Conservation (phyloP, 2,329 filamentous ascomycete genomes). For the Venturiaceae sp. region DNA sequence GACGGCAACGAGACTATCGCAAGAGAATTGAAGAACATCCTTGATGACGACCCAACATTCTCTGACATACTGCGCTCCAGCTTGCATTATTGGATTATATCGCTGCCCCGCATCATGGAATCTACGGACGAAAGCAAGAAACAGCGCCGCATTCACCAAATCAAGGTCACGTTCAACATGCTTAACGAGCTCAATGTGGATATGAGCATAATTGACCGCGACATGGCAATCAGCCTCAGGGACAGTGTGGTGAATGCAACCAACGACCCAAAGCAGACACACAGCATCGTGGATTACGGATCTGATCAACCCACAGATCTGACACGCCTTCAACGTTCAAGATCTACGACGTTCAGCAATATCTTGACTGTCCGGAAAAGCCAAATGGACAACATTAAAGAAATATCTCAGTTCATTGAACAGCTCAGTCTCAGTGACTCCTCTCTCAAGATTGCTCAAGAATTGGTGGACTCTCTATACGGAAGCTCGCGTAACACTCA, state of each 20-base stretch:
- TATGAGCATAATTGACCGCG: slow-evolving; percentile 56
- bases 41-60: slow-evolving; percentile 52
- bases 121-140: slow-evolving; percentile 73
- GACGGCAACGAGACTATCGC: slow-evolving; percentile 35
- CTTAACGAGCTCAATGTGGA: slow-evolving; percentile 54
- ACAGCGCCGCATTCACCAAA: slow-evolving; percentile 59
- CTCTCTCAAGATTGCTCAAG: slow-evolving; percentile 44
- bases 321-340: slow-evolving; percentile 11
- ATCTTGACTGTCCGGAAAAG: slow-evolving; percentile 51
- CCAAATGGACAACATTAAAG: slow-evolving; percentile 53
- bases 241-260: slow-evolving; percentile 57
- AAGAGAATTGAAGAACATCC: slow-evolving; percentile 46
- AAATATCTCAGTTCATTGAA: slow-evolving; percentile 50
- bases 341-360: slow-evolving; percentile 41
- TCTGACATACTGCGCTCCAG: slow-evolving; percentile 57
- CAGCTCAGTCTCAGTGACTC: slow-evolving; percentile 40
- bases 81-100: slow-evolving; percentile 71
- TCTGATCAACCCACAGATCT: neutral
- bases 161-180: slow-evolving; percentile 63
- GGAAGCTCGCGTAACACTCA: slow-evolving; percentile 48
- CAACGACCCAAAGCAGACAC: slow-evolving; percentile 11
- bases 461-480: slow-evolving; percentile 55
- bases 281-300: neutral
- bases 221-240: slow-evolving; percentile 58
- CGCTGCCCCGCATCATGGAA: slow-evolving; percentile 75